Conservation (phyloP, 768 basidiomycete genomes). For the Lentinula lateritia region DNA sequence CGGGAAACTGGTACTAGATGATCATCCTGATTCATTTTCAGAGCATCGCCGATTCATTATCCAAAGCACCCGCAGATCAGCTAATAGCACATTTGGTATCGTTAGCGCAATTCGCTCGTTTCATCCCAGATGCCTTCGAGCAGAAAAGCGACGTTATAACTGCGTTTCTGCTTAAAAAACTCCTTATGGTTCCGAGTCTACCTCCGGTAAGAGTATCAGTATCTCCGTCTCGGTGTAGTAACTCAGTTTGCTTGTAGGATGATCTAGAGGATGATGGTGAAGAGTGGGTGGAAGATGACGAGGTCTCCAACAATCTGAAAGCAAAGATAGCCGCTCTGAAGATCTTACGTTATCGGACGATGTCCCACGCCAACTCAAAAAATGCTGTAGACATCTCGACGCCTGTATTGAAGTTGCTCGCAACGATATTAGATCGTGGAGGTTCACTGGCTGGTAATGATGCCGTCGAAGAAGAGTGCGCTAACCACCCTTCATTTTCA, state of each 20-base stretch:
- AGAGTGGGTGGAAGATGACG: constrained; percentile 75
- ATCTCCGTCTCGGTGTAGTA: neutral
- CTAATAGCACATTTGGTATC: constrained; percentile 67
- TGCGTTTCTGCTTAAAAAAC: constrained; percentile 60
- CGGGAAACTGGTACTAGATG: neutral
- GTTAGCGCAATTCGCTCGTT: constrained; percentile 67
- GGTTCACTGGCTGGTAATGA: constrained; percentile 56
- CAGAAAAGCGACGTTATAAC: constrained; percentile 70
- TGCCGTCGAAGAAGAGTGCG: constrained; percentile 46
- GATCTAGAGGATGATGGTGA: constrained; percentile 50
- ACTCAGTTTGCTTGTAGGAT: constrained; percentile 31
- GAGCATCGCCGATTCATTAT: constrained; percentile 54
- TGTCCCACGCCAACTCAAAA: constrained; percentile 57
- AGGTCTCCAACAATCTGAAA: constrained; percentile 49
- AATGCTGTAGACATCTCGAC: constrained; percentile 61
- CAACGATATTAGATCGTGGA: constrained; percentile 59
- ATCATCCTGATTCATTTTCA: constrained; percentile 20
- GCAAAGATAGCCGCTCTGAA: constrained; percentile 78
- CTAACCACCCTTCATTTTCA: neutral
- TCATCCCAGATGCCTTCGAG: constrained; percentile 72
- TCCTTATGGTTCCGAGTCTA: constrained; percentile 55
- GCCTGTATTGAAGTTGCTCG: constrained; percentile 74
- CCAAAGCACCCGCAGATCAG: constrained; percentile 37
- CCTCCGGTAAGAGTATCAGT: constrained; percentile 30
- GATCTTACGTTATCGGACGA: constrained; percentile 73